Conservation (phyloP, 2,329 filamentous ascomycete genomes). For the Sarocladiaceae sp. region DNA sequence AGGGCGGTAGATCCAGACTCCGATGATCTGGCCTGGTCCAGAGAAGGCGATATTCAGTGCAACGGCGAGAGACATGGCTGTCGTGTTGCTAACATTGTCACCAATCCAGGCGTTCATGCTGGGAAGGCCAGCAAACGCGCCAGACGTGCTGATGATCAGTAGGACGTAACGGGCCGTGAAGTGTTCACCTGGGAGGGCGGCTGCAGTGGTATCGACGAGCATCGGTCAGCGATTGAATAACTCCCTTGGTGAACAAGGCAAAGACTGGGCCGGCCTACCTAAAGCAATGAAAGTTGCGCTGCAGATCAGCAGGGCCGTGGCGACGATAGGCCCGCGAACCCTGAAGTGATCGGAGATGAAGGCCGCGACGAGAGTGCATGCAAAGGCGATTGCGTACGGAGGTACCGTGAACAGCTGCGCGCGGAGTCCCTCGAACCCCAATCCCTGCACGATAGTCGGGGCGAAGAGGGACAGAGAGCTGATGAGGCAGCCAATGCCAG, state of each 20-base stretch:
- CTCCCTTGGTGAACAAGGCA: constrained; percentile 37
- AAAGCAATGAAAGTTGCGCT: constrained; percentile 9
- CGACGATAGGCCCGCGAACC: constrained; percentile 36
- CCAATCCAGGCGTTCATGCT: constrained; percentile 20
- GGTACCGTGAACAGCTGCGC: constrained; percentile 33
- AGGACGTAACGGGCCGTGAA: constrained; percentile 41
- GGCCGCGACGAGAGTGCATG: constrained; percentile 36
- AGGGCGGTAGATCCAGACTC: constrained; percentile 20
- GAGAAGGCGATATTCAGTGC: constrained; percentile 20
- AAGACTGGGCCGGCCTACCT: constrained; percentile 9
- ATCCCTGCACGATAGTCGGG: constrained; percentile 18
- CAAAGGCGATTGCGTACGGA: constrained; percentile 44
- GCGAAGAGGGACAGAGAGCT: constrained; percentile 18
- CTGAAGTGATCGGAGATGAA: constrained; percentile 38
- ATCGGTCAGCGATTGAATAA: constrained; percentile 17
- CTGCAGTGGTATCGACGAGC: constrained; percentile 15
- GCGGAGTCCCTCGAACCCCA: constrained; percentile 19
- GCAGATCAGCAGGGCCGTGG: too few relatives aligned
- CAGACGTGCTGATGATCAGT: constrained; percentile 44
- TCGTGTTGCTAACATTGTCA: constrained; percentile 19
- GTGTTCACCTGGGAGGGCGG: too few relatives aligned
- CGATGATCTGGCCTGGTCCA: constrained; percentile 21
- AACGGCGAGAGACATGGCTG: constrained; percentile 16
- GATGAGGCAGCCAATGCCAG: constrained; percentile 14
- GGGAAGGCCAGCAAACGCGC: constrained; percentile 23